These are phyloP conservation scores for Aspergillus bridgeri DNA, from an alignment of 495 filamentous ascomycete species.

Conservation along the genomic window DNA sequence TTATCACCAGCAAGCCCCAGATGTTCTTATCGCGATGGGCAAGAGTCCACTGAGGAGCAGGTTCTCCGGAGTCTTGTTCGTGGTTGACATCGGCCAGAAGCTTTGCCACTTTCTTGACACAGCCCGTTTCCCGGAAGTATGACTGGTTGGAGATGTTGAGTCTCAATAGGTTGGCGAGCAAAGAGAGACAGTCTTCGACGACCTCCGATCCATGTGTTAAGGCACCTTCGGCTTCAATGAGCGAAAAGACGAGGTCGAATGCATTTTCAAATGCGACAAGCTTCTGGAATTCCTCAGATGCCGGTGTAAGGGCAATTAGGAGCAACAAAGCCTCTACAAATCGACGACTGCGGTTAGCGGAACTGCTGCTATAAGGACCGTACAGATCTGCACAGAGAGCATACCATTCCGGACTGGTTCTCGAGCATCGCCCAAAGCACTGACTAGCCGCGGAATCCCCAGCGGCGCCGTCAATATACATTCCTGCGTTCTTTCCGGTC, in stretches of 20 bases:
- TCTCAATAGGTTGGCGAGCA: conserved; percentile 86
- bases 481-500: conserved; percentile 93
- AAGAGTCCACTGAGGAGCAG: conserved; percentile 67
- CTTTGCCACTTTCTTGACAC: conserved; percentile 66
- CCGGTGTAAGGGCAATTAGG: conserved; percentile 64
- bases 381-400: conserved; percentile 13
- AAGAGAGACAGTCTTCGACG: conserved; percentile 90
- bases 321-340: conserved; percentile 61
- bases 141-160: conserved; percentile 91
- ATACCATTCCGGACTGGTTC: conserved; percentile 88
- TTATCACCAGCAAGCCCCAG: conserved; percentile 81
- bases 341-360: conserved; percentile 14
- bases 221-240: conserved; percentile 79
- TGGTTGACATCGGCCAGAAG: conserved; percentile 63
- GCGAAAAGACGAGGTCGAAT: conserved; percentile 78
- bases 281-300: conserved; percentile 84
- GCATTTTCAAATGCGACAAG: conserved; percentile 92
- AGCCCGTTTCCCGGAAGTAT: conserved; percentile 88
- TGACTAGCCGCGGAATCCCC: conserved; percentile 83
- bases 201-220: conserved; percentile 82
- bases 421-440: conserved; percentile 74
- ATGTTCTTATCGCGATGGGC: conserved; percentile 85
- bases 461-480: conserved; percentile 84
- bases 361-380: background rate
- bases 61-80: conserved; percentile 54